These are phyloP conservation scores for Oryza glaberrima DNA, from an alignment of 176 grass and related monocot species.

Conservation along the genomic window DNA sequence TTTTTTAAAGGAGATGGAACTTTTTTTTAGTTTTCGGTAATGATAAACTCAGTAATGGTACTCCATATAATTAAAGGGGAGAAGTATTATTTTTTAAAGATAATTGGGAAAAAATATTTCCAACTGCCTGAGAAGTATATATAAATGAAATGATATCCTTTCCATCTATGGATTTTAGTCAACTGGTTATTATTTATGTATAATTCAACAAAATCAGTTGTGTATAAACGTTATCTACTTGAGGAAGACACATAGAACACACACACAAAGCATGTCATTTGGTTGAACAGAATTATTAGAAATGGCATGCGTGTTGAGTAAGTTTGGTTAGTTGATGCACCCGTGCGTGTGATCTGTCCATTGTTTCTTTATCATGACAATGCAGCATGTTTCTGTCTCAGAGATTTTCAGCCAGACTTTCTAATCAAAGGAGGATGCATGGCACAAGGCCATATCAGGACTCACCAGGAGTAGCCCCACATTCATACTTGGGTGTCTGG, in stretches of 20 bases:
- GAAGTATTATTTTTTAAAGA: too few relatives aligned
- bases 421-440: background rate
- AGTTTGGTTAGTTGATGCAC: background rate
- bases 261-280: background rate
- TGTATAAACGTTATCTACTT: background rate
- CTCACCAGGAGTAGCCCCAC: background rate
- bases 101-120: too few relatives aligned
- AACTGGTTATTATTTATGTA: background rate
- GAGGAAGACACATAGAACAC: background rate
- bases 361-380: background rate
- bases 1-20: background rate
- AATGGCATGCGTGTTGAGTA: background rate
- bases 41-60: background rate
- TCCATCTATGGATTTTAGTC: background rate
- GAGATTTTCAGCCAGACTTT: background rate
- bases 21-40: background rate
- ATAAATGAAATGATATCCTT: too few relatives aligned
- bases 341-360: background rate
- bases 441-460: background rate
- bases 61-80: too few relatives aligned
- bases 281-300: slow-evolving; percentile 1
- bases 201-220: background rate
- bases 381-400: background rate
- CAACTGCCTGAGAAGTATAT: too few relatives aligned
- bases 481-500: background rate